These are phyloP conservation scores for Fusarium gaditjirri DNA, from an alignment of 2,329 filamentous ascomycete genomes.

Conservation along the genomic window DNA sequence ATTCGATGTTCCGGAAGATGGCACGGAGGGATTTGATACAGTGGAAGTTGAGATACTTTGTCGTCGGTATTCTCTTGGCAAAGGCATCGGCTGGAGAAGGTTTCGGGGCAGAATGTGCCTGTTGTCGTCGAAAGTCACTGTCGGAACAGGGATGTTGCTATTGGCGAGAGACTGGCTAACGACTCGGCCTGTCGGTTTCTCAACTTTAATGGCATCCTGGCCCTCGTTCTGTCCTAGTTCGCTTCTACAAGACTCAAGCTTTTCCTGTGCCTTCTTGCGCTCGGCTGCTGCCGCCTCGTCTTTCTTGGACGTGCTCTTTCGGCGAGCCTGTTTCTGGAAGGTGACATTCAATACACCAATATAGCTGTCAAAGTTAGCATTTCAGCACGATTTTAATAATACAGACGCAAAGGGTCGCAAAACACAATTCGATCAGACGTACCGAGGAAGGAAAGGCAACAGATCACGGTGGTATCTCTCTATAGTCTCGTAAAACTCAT, in stretches of 20 bases:
- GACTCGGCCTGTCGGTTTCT: slow-evolving; percentile 52
- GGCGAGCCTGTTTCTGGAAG: slow-evolving; percentile 84
- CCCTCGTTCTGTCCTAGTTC: slow-evolving; percentile 31
- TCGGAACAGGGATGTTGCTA: slow-evolving; percentile 74
- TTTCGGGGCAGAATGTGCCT: slow-evolving; percentile 90
- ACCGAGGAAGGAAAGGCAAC: slow-evolving; percentile 90
- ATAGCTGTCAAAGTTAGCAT: slow-evolving; percentile 69
- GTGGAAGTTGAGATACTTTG: slow-evolving; percentile 49
- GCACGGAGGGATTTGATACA: slow-evolving; percentile 15
- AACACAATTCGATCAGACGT: slow-evolving; percentile 44
- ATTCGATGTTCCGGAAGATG: slow-evolving; percentile 12
- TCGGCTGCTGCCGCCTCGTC: slow-evolving; percentile 56
- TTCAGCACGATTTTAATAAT: background rate
- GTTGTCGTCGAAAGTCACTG: slow-evolving; percentile 94
- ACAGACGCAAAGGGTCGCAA: background rate
- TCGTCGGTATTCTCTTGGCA: slow-evolving; percentile 48
- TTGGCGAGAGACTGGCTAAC: slow-evolving; percentile 81
- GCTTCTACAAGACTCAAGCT: slow-evolving; percentile 32
- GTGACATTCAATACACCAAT: slow-evolving; percentile 98
- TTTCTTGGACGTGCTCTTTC: slow-evolving; percentile 65
- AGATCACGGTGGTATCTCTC: slow-evolving; percentile 91
- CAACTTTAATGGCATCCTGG: slow-evolving; percentile 14
- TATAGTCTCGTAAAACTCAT: slow-evolving; percentile 98
- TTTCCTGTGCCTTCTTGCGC: slow-evolving; percentile 50
- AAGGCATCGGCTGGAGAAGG: slow-evolving; percentile 72